Evolutionary conservation across 1,284 basidiomycete genomes (phyloP), one percentile per base, ranked within the genome.

Genomic region (Ganoderma boninense): DNA sequence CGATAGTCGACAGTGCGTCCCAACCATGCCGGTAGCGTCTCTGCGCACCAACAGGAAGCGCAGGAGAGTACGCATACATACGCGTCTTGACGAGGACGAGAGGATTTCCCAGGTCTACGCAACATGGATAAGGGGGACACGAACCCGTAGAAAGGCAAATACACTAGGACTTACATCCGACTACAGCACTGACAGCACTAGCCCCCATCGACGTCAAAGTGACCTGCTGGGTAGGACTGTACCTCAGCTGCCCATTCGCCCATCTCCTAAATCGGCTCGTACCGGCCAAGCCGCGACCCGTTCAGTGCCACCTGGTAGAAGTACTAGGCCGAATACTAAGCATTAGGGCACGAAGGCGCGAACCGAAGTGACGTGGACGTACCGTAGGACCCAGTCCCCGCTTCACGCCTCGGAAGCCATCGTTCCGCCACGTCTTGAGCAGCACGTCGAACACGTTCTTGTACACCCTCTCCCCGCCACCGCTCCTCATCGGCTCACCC

Each of bases 81-180:
- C 97, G 90, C 2, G 97, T 97, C 84, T 99, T 99, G 79, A 99
- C 91, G 64, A 99, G 86, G 84, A 98, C 99, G 13, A 99, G 84
- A 0, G 97, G 97, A 77, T 97, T 99, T 62, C 97, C 97, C 42
- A 98, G 84, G 46, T n/a, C 71, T 69, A n/a, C 26, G 61, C 13
- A 18, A 14, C 42, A 26, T 46, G 26, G 26, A 29, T 4, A 69
- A 20, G 3, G 29, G 23, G 4, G 2, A 26, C 11, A 26, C 13
- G 13, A 8, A 13, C 13, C 3, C 32, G 32, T 32, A 29, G 26
- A 29, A 29, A 29, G 5, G 32, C 32, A 13, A 52, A 6, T 4
- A 4, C 23, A 54, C 23, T 0, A 26, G 11, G 23, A 54, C 49
- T 54, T 23, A 54, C 49, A 54, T 26, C 49, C 49, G 2, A 54